These are phyloP conservation scores for Mortierella sp. DNA, from an alignment of 371 early-diverging fungal species.

Conservation along the genomic window DNA sequence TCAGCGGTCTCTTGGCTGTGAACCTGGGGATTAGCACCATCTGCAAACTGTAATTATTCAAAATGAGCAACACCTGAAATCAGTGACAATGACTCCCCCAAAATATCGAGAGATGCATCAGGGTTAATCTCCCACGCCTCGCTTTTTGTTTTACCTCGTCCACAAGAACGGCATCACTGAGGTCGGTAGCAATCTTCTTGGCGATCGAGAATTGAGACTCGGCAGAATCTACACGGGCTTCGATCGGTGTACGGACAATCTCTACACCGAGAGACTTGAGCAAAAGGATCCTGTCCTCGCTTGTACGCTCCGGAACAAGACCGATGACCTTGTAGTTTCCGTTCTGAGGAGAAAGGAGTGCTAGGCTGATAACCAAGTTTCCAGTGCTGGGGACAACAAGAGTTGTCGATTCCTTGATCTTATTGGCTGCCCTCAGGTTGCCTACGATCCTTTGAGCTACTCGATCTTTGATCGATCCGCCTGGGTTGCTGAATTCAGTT, in stretches of 20 bases:
- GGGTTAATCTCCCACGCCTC: background rate
- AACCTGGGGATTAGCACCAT: constrained; percentile 33
- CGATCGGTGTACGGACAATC: constrained; percentile 80
- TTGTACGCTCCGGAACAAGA: constrained; percentile 79
- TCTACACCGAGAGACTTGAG: constrained; percentile 82
- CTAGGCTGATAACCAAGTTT: constrained; percentile 68
- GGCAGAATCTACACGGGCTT: constrained; percentile 76
- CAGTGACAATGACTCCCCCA: background rate
- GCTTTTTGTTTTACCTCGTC: constrained; percentile 71
- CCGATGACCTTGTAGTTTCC: constrained; percentile 65
- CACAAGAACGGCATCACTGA: constrained; percentile 67
- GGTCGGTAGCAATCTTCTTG: constrained; percentile 65
- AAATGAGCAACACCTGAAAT: background rate
- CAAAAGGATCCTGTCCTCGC: constrained; percentile 74
- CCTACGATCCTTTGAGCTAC: constrained; percentile 68
- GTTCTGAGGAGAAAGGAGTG: constrained; percentile 55
- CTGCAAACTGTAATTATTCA: constrained; percentile 26
- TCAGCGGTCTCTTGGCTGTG: constrained; percentile 64
- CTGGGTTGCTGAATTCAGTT: constrained; percentile 78
- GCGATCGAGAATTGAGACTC: constrained; percentile 79
- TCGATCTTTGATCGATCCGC: constrained; percentile 82
- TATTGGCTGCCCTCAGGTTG: constrained; percentile 36
- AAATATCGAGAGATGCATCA: too few species aligned
- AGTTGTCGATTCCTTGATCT: constrained; percentile 41
- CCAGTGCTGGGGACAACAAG: constrained; percentile 81